Evolutionary conservation across 352 stramenopile species (phyloP).

Genomic region (Globisporangium heterothallicum): DNA sequence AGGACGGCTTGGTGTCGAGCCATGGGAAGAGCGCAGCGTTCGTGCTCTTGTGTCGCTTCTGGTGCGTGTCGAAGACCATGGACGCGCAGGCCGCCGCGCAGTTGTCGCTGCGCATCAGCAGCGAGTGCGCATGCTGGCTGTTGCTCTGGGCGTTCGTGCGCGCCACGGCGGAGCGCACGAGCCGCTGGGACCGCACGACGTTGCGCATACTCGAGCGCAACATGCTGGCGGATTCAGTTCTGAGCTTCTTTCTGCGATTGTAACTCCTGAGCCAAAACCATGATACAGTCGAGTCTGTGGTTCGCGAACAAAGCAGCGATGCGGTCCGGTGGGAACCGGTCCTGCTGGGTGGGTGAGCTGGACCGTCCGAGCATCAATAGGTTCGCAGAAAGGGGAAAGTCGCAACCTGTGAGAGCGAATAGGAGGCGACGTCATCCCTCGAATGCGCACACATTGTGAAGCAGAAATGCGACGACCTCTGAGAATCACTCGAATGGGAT

Average conservation of each 20-base stretch:
- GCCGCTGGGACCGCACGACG: slow-evolving; percentile 26
- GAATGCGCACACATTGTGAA: too few species aligned
- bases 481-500: not conserved
- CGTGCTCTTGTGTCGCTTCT: slow-evolving; percentile 11
- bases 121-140: slow-evolving; percentile 2
- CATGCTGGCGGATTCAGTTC: slow-evolving; percentile 20
- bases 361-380: not conserved
- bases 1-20: not conserved
- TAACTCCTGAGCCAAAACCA: not conserved
- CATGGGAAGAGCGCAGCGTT: slow-evolving; percentile 1
- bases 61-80: slow-evolving; percentile 6
- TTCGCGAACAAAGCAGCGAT: not conserved
- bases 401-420: not conserved
- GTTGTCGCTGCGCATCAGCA: slow-evolving; percentile 15
- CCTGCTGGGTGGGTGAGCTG: not conserved
- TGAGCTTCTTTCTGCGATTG: too few species aligned
- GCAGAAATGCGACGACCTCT: not conserved
- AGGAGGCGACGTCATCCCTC: not conserved
- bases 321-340: not conserved
- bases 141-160: not conserved
- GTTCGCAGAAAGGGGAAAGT: not conserved
- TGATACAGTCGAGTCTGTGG: not conserved
- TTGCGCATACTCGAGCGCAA: slow-evolving; percentile 39
- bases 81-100: slow-evolving; percentile 19
- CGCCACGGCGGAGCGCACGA: slow-evolving; percentile 18